phyloP scores from a whole-genome alignment of 2,329 filamentous ascomycete species.

The Berkeleyomyces rouxiae region DNA sequence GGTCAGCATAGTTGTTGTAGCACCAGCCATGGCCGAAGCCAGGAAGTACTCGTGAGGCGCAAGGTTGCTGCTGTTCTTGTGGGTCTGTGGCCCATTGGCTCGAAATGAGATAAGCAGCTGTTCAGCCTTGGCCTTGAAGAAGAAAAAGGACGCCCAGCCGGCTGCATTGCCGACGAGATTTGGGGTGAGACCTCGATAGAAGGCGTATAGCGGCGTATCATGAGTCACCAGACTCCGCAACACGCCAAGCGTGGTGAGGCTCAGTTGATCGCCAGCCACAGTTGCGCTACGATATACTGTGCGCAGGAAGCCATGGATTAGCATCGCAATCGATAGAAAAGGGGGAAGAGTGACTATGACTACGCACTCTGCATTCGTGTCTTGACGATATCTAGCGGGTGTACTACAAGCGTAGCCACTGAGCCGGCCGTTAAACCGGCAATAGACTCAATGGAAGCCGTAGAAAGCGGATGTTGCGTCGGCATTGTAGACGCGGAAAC shows the following conservation, averaged over 20 bases:
- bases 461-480: not conserved
- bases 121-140: constrained; percentile 47
- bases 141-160: constrained; percentile 87
- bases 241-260: constrained; percentile 34
- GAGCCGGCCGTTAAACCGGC: constrained; percentile 82
- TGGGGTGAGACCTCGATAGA: constrained; percentile 80
- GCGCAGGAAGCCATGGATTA: not conserved
- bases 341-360: not conserved
- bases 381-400: constrained; percentile 92
- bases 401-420: constrained; percentile 69
- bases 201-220: constrained; percentile 45
- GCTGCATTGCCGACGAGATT: constrained; percentile 83
- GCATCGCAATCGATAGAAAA: not conserved
- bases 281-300: constrained; percentile 3
- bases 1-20: constrained; percentile 64
- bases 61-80: constrained; percentile 21
- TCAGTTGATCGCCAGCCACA: constrained; percentile 8
- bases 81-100: constrained; percentile 14
- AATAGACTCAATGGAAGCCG: constrained; percentile 69
- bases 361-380: constrained; percentile 73
- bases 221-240: constrained; percentile 31
- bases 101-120: constrained; percentile 23
- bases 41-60: constrained; percentile 61
- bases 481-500: not conserved
- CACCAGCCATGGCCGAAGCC: constrained; percentile 53